These are phyloP conservation scores for Aspergillus hortae DNA, from an alignment of 2,329 filamentous ascomycete genomes.

Conservation along the genomic window DNA sequence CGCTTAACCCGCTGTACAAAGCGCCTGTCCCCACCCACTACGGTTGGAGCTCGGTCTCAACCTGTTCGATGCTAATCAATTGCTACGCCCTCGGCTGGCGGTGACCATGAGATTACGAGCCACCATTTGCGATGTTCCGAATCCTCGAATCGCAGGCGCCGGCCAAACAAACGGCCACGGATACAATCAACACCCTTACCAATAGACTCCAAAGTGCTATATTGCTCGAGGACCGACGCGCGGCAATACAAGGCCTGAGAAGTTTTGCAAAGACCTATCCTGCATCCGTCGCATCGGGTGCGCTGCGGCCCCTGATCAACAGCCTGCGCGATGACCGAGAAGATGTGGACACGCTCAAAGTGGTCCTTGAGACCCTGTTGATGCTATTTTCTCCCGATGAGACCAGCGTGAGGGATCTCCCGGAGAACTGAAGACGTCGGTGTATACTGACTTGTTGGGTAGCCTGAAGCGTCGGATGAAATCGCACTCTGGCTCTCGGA, in stretches of 20 bases:
- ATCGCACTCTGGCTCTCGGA: slow-evolving; percentile 95
- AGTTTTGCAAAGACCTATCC: slow-evolving; percentile 97
- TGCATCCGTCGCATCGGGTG: slow-evolving; percentile 89
- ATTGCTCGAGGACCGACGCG: slow-evolving; percentile 87
- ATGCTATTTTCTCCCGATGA: slow-evolving; percentile 79
- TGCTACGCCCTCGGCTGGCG: slow-evolving; percentile 24
- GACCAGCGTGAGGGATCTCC: slow-evolving; percentile 49
- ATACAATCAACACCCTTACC: slow-evolving; percentile 88
- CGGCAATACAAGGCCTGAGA: slow-evolving; percentile 84
- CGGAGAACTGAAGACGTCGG: too few relatives aligned
- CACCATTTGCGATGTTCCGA: slow-evolving; percentile 46
- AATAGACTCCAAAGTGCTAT: slow-evolving; percentile 84
- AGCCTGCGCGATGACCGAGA: slow-evolving; percentile 83
- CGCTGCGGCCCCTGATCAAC: slow-evolving; percentile 81
- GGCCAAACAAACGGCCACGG: slow-evolving; percentile 91
- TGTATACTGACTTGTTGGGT: slow-evolving; percentile 18
- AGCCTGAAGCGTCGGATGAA: slow-evolving; percentile 93
- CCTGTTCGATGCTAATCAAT: slow-evolving; percentile 28
- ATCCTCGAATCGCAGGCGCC: slow-evolving; percentile 71
- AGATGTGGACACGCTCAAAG: slow-evolving; percentile 94
- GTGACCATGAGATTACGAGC: slow-evolving; percentile 41
- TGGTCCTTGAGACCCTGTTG: slow-evolving; percentile 89
- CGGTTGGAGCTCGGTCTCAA: background rate
- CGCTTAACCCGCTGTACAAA: background rate
- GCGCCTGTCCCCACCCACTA: background rate